Evolutionary conservation across 169 alveolate genomes (phyloP), one percentile per base, ranked within the genome.

Genomic region (Besnoitia besnoiti): DNA sequence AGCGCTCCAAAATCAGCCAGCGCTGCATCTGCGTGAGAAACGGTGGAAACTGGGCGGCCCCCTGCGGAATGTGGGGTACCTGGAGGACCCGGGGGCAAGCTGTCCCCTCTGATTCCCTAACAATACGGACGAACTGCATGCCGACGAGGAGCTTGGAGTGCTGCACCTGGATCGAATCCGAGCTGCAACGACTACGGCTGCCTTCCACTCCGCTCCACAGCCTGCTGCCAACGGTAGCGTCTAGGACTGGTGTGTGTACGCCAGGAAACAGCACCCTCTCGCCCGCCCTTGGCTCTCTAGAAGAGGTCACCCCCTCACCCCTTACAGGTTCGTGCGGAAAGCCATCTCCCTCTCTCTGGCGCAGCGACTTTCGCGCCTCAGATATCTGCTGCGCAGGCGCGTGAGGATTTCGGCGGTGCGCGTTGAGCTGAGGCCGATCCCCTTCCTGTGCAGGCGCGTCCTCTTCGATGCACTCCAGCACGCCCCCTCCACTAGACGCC

Each of bases 21-120:
- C 92, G 85, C 75, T 88, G 87, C 85, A 27, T 55, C 91, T 87
- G 91, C 3, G 62, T 73, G 61, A 51, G 91, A n/a, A 51, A 50
- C 0, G 91, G 84, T 0, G 82, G 67, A n/a, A 55, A 55, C 4
- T n/a, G 5, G 67, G 24, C 67, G 67, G 27, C 67, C n/a, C 67
- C 67, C 24, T 3, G 67, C 7, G 67, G 67, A 55, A 55, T 55
- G 67, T 55, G 67, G 33, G 67, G 67, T n/a, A 55, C 67, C 67
- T 19, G 67, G 24, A 55, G 67, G 24, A 55, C 67, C 30, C 67
- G 67, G 24, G n/a, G 3, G 1, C 5, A 5, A 1, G 67, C 30
- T 16, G 33, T n/a, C 24, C 24, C 67, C 67, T 21, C 67, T 10
- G 24, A 3, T n/a, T 55, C 67, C 33, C 67, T 55, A 55, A 19